Base-by-base conservation (phyloP, 768 basidiomycete species). In the Russula virescens region DNA sequence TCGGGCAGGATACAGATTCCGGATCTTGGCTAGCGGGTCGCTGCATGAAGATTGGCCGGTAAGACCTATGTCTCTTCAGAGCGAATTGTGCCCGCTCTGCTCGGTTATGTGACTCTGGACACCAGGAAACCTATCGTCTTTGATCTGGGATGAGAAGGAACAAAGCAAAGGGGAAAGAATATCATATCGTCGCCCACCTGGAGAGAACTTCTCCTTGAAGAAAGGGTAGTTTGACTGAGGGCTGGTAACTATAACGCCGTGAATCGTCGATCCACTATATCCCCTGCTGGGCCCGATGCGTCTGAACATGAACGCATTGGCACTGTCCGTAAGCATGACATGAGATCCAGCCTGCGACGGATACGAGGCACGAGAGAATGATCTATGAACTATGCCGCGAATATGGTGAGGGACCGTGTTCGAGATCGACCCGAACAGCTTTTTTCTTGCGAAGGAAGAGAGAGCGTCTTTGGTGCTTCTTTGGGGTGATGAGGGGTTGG, bases 1-100 rank as follows among this genome's bases (percentile, higher is more conserved):
- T 38, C 34, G 52, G 23, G 53, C 40, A 35, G 60, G 52, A 51
- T 66, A 66, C 26, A 66, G 23, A 10, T 58, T 50, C 65, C 58
- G 66, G 1, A 66, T 61, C 42, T 61, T 66, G 25, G 54, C 59
- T 19, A 59, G 47, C 9, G 61, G 55, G 26, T 56, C 54, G 16
- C 55, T n/a, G 21, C 56, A 42, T 18, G n/a, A 21, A 16, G 52
- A 21, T 47, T 54, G 60, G 8, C 40, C 28, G 1, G 40, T 23
- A 28, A 50, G 40, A 23, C 34, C 19, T 1, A 49, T 62, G 23
- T 58, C 43, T 31, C 55, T 58, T 38, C 49, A 43, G 8, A 25
- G 50, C 1, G 23, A n/a, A n/a, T n/a, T n/a, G n/a, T n/a, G n/a
- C n/a, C 8, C 31, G 16, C n/a, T 18, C 9, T 23, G 60, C 23